Evolutionary conservation across 768 basidiomycete genomes (phyloP), one percentile per base, ranked within the genome.

Genomic region (Lactarius hatsudake): DNA sequence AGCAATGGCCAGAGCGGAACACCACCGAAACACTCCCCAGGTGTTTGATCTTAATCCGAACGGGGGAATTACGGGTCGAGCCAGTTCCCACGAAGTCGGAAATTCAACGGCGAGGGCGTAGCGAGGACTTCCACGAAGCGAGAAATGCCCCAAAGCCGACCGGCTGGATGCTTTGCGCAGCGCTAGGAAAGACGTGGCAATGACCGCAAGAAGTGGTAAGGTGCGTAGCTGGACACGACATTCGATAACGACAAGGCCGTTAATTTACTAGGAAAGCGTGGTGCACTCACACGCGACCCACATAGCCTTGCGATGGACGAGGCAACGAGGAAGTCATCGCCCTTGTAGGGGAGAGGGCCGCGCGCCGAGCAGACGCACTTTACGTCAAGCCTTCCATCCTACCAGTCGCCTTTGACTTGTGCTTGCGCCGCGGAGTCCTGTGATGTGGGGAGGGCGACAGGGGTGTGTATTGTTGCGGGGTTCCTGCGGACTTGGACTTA

Each of bases 331-430:
- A 62, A 66, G 60, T 58, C 20, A 26, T 51, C 23, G 20, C 12
- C 60, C 65, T 51, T 18, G 45, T 40, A 62, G 55, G 45, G 43
- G 23, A 6, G 38, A 10, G 54, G 43, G 53, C 38, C 28, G 23
- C n/a, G 40, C 12, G 48, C 61, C 57, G 48, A 43, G 48, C 17
- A 48, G 45, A 63, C 26, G 61, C 38, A 36, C 57, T 67, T 67
- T 67, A 67, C 66, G 66, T 67, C 66, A 67, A 54, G 48, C 18
- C 10, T 26, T 59, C 18, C 15, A 43, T 56, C 60, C 28, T 66
- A 66, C 36, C 51, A 40, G 54, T 53, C 38, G 15, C 5, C 66
- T 48, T 26, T 54, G 38, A 42, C 57, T 63, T 17, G 17, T 34
- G 18, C 56, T 63, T 53, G 56, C 40, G 57, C 56, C 57, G 57